Evolutionary conservation across 805 yeast genomes (phyloP).

Genomic region (Saturnispora serradocipensis): DNA sequence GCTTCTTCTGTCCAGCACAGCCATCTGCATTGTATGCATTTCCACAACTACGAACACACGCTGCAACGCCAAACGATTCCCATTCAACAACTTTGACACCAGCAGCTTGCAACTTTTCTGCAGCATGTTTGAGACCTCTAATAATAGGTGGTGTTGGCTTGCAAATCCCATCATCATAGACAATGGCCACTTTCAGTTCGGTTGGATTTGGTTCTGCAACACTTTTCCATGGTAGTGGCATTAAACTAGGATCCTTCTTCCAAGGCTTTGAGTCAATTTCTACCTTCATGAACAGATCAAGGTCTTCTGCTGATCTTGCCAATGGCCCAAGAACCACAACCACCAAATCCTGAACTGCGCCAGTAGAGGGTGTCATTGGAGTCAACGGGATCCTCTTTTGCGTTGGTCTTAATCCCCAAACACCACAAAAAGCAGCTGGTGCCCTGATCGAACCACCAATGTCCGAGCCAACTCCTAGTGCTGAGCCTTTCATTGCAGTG

Average conservation of each 20-base stretch:
- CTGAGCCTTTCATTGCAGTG: slow-evolving; percentile 36
- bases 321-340: slow-evolving; percentile 39
- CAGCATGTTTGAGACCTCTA: slow-evolving; percentile 38
- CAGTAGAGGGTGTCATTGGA: slow-evolving; percentile 29
- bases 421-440: slow-evolving; percentile 46
- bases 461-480: slow-evolving; percentile 33
- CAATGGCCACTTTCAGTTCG: slow-evolving; percentile 37
- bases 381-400: slow-evolving; percentile 37
- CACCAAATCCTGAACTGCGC: slow-evolving; percentile 40
- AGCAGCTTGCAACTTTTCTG: slow-evolving; percentile 41
- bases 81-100: slow-evolving; percentile 47
- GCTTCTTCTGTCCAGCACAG: slow-evolving; percentile 38
- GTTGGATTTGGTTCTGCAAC: slow-evolving; percentile 28
- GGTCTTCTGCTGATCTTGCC: slow-evolving; percentile 39
- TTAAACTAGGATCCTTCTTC: slow-evolving; percentile 39
- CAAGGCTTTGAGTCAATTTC: slow-evolving; percentile 44
- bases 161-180: slow-evolving; percentile 39
- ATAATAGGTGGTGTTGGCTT: slow-evolving; percentile 41
- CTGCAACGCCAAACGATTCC: slow-evolving; percentile 40
- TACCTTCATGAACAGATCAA: slow-evolving; percentile 39
- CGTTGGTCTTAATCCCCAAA: slow-evolving; percentile 42
- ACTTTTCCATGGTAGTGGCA: slow-evolving; percentile 44
- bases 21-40: slow-evolving; percentile 54
- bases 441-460: slow-evolving; percentile 43
- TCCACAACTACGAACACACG: slow-evolving; percentile 47